Conservation (phyloP, 768 basidiomycete species). For the Hericium alpestre region DNA sequence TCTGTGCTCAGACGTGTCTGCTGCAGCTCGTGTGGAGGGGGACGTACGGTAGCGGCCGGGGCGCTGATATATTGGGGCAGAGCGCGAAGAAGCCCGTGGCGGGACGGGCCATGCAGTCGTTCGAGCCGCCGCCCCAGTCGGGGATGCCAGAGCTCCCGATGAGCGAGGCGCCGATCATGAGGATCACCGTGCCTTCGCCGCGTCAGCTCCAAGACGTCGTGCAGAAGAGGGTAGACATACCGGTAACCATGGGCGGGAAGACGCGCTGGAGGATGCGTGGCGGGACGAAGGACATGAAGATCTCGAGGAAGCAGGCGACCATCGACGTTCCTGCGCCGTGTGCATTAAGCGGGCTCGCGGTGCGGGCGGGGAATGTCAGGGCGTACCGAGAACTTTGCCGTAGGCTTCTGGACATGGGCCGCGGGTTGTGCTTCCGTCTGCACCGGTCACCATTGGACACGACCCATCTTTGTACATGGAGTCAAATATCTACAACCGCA, state of each 20-base stretch:
- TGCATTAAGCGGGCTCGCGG: not conserved
- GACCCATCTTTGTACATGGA: constrained; percentile 73
- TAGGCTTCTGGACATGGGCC: constrained; percentile 71
- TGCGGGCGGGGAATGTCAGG: not conserved
- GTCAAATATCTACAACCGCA: constrained; percentile 47
- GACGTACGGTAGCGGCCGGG: constrained; percentile 52
- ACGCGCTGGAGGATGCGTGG: constrained; percentile 48
- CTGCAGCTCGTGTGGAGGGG: not conserved
- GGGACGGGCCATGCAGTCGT: constrained; percentile 54
- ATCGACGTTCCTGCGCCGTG: constrained; percentile 50
- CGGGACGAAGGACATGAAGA: constrained; percentile 68
- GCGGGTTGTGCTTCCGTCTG: constrained; percentile 50
- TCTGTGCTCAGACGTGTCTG: not conserved
- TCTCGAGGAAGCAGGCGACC: constrained; percentile 72
- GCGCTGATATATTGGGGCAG: constrained; percentile 64
- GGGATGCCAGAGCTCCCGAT: constrained; percentile 64
- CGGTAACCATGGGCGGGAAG: constrained; percentile 77
- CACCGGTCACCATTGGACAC: constrained; percentile 46
- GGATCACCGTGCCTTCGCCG: constrained; percentile 54
- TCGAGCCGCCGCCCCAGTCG: constrained; percentile 81
- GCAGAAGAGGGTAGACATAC: constrained; percentile 16
- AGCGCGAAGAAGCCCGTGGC: constrained; percentile 54
- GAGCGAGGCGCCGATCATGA: constrained; percentile 72
- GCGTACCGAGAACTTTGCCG: constrained; percentile 60
- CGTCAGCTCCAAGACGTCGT: not conserved